These are phyloP conservation scores for Colletotrichum filicis DNA, from an alignment of 2,329 filamentous ascomycete species.

Conservation along the genomic window DNA sequence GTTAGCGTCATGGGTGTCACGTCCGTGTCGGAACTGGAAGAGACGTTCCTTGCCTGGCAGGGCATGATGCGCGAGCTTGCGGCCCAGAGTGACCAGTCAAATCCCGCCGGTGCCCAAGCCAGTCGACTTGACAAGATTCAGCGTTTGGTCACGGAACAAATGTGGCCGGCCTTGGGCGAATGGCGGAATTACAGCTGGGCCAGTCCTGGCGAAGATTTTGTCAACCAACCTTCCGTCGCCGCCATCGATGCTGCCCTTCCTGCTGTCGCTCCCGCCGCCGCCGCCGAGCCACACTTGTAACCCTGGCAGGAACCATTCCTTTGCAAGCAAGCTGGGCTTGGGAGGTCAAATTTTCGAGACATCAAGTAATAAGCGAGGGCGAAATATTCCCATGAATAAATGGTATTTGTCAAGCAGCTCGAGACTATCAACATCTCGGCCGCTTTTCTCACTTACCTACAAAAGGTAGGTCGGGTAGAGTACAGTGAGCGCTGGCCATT, in stretches of 20 bases:
- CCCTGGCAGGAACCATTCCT: neutral
- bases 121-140: conserved; percentile 43
- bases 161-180: conserved; percentile 68
- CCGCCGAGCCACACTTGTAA: conserved; percentile 20
- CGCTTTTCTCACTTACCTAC: neutral
- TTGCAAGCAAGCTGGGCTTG: too few species aligned
- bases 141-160: conserved; percentile 49
- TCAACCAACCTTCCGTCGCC: conserved; percentile 44
- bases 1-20: conserved; percentile 75
- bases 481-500: conserved; percentile 25
- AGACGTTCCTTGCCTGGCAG: conserved; percentile 69
- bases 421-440: conserved; percentile 2
- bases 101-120: conserved; percentile 35
- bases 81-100: conserved; percentile 39
- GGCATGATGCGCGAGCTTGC: conserved; percentile 59
- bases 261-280: conserved; percentile 4
- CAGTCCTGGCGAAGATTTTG: conserved; percentile 62
- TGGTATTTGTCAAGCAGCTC: neutral
- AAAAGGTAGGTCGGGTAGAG: neutral
- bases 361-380: neutral
- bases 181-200: conserved; percentile 75
- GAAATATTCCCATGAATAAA: neutral
- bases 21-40: conserved; percentile 70
- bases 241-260: conserved; percentile 31
- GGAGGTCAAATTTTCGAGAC: neutral